These are phyloP conservation scores for Vanderwaltozyma polyspora DNA, from an alignment of 805 yeast genomes.

Conservation along the genomic window DNA sequence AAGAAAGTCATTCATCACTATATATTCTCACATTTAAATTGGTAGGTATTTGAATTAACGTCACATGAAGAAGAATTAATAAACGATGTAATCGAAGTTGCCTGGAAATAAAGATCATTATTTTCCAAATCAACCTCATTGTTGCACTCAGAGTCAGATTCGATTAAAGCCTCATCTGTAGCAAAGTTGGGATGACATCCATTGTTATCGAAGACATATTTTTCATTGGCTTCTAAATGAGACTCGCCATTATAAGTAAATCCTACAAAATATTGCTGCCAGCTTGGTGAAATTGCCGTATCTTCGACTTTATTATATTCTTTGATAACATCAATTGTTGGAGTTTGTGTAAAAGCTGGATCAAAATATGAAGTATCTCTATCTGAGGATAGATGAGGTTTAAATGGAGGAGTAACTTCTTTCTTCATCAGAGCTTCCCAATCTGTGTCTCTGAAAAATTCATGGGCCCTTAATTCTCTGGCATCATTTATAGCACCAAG, in stretches of 20 bases:
- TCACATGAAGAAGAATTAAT: no score
- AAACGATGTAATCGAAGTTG: no score
- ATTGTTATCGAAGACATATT: background rate
- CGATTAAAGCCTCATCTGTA: no score
- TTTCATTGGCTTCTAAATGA: background rate
- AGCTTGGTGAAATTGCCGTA: constrained; percentile 80
- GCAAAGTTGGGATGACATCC: background rate
- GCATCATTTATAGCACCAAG: constrained; percentile 88
- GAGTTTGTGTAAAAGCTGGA: constrained; percentile 89
- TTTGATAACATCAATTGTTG: constrained; percentile 60
- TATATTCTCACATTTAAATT: no score
- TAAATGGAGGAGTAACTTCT: constrained; percentile 90
- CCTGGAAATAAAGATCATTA: background rate
- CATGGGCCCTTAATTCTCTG: constrained; percentile 80
- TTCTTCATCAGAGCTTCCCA: constrained; percentile 73
- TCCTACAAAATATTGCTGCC: constrained; percentile 90
- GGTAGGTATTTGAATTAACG: no score
- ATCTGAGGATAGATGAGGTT: constrained; percentile 83
- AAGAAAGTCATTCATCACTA: no score
- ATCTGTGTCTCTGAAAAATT: constrained; percentile 82
- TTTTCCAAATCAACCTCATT: background rate
- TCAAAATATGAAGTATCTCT: constrained; percentile 94
- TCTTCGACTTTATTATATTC: constrained; percentile 26
- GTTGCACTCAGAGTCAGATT: background rate
- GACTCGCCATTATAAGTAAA: constrained; percentile 89